Base-by-base conservation (phyloP, 176 grass and related monocot species). In the Otatea glauca region DNA sequence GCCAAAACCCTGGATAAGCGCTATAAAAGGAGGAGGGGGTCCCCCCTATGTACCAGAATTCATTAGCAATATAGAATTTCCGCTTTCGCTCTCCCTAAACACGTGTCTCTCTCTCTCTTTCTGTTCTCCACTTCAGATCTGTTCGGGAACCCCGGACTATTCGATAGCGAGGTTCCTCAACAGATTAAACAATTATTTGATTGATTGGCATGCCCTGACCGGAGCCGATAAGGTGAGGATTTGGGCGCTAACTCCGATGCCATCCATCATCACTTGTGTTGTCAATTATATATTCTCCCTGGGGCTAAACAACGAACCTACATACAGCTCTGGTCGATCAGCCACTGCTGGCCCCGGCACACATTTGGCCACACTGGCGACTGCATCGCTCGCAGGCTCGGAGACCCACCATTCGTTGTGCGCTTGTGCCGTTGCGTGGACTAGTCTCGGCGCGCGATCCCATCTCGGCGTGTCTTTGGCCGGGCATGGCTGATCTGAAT, bases 381-480 rank as follows among this genome's bases (percentile, higher is more conserved):
- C 51, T 9, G 62, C 65, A 20, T 20, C 34, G 29, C 53, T 10
- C 17, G 70, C 58, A 62, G 47, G 59, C 9, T 27, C 65, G 65
- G 41, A 76, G 70, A 63, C 70, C 82, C 88, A 81, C 70, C 88
- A 4, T 21, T 65, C 17, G 45, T 45, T 55, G 78, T 20, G 73
- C 17, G 21, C 72, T 13, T 62, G 79, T 18, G 77, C 51, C 88
- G 77, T 21, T 63, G 70, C 88, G 35, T 53, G 77, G 83, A 71
- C 78, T 49, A 50, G 88, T 86, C 83, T 66, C 83, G 71, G 64
- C 77, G 54, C 78, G 78, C 47, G 88, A 90, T 86, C 83, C 88
- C 47, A 90, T 90, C 83, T 67, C 67, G 74, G 53, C 79, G 23
- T 24, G 32, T 69, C 83, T 81, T 82, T 86, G 88, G 78, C 83